Evolutionary conservation across 2,329 filamentous ascomycete species (phyloP), one percentile per base, ranked within the genome.

Genomic region (Graphilbum fragrans): DNA sequence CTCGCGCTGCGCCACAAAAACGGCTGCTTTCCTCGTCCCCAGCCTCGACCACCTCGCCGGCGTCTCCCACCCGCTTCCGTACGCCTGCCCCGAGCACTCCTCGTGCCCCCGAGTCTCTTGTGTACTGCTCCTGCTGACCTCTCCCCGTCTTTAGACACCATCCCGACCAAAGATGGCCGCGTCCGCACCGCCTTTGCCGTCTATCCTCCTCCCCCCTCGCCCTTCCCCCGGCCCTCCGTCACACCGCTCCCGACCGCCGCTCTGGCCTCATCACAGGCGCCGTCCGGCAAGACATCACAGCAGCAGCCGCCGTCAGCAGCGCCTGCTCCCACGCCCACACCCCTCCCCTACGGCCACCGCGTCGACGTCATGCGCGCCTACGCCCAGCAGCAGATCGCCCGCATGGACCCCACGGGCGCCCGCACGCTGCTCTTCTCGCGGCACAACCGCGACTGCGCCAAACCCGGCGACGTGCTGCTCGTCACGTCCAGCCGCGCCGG

Each of bases 401-500:
- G 72, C 34, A 82, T 95, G 54, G 92, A 98, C 63, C 86, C 87
- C 5, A 86, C 80, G 1, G 87, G 87, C 38, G 80, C 82, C 40
- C 83, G 90, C 46, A 82, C 80, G 35, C 75, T 77, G 25, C 78
- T 98, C 43, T 95, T 98, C 67, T 76, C 79, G 50, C 76, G 74
- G 51, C 63, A 71, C 41, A 93, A 90, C 62, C 73, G 74, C 25
- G 86, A 95, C 59, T 75, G 79, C 53, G 86, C 82, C 42, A 81
- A 82, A 53, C 76, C 83, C 2, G 92, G 92, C 54, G 92, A 98
- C 62, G 85, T 98, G 49, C 72, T 98, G 29, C 86, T 93, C 53
- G 85, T 95, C 37, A 86, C 86, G 38, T 86, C 86, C 34, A 82
- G 86, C 55, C 82, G 81, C 59, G 58, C 65, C 16, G 84, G 78